phyloP scores from a whole-genome alignment of 2,329 filamentous ascomycete species.

The Fusarium irregulare region DNA sequence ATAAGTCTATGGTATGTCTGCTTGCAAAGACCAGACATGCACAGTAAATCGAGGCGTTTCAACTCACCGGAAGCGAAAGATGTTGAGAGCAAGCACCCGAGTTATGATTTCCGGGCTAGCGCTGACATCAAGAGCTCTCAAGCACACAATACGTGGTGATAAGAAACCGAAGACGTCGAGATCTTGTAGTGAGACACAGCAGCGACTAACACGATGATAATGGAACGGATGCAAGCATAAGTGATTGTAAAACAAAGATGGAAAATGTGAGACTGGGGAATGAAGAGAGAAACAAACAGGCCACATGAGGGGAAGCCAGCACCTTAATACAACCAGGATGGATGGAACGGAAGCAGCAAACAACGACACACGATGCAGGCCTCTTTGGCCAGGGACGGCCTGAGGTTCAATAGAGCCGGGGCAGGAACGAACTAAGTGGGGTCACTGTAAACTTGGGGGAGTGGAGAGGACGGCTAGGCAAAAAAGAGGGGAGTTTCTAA shows the following conservation, averaged over 20 bases:
- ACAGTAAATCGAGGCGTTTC: neutral
- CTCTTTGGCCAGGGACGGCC: conserved; percentile 25
- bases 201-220: conserved; percentile 16
- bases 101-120: conserved; percentile 14
- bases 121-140: conserved; percentile 4
- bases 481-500: conserved; percentile 30
- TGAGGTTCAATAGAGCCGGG: conserved; percentile 30
- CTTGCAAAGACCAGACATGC: neutral
- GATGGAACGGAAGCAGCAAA: conserved; percentile 24
- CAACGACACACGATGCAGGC: conserved; percentile 27
- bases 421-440: conserved; percentile 29
- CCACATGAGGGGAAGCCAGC: conserved; percentile 28
- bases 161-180: neutral
- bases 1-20: neutral
- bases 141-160: neutral
- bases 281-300: conserved; percentile 16
- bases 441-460: conserved; percentile 32
- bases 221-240: conserved; percentile 14
- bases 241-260: neutral
- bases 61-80: conserved; percentile 23
- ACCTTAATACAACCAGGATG: conserved; percentile 23
- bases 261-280: conserved; percentile 6
- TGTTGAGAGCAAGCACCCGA: conserved; percentile 14
- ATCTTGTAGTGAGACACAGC: conserved; percentile 18
- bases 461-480: conserved; percentile 23